A percentile compares a stretch with the other conserved stretches of the same genome.
These are phyloP conservation scores for Botrytis squamosa DNA, from an alignment of 2,329 filamentous ascomycete species.

Conservation along the genomic window DNA sequence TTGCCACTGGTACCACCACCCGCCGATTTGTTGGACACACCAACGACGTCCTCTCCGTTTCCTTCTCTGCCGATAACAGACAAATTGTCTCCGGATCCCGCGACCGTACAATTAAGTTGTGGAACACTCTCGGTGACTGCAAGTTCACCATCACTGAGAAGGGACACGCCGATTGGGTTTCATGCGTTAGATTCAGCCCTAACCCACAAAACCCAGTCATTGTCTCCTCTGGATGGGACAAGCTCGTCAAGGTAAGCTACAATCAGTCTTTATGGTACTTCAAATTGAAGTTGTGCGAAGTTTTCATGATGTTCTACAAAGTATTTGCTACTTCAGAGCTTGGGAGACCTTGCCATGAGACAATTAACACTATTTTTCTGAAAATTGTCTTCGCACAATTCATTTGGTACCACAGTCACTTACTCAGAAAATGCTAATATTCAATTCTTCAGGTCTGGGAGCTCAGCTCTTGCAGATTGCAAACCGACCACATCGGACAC, in stretches of 20 bases:
- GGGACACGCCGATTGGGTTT: slow-evolving; percentile 99
- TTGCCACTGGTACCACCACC: slow-evolving; percentile 94
- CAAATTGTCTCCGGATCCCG: slow-evolving; percentile 99
- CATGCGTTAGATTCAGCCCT: slow-evolving; percentile 98
- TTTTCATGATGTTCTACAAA: slow-evolving; percentile 91
- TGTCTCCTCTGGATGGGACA: slow-evolving; percentile 98
- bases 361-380: slow-evolving; percentile 88
- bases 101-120: slow-evolving; percentile 99
- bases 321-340: slow-evolving; percentile 99
- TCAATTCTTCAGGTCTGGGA: slow-evolving; percentile 79
- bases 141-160: slow-evolving; percentile 99
- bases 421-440: slow-evolving; percentile 27
- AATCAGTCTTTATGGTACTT: slow-evolving; percentile 25
- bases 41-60: slow-evolving; percentile 99
- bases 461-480: slow-evolving; percentile 97
- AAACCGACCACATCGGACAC: slow-evolving; percentile 99
- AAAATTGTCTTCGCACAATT: slow-evolving; percentile 48
- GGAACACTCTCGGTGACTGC: slow-evolving; percentile 99
- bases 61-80: slow-evolving; percentile 99
- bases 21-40: slow-evolving; percentile 98
- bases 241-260: slow-evolving; percentile 95
- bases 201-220: slow-evolving; percentile 99
- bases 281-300: slow-evolving; percentile 32
- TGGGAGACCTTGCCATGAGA: slow-evolving; percentile 83
- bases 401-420: slow-evolving; percentile 21